These are phyloP conservation scores for Suillus cothurnatus DNA, from an alignment of 768 basidiomycete species.

Conservation along the genomic window DNA sequence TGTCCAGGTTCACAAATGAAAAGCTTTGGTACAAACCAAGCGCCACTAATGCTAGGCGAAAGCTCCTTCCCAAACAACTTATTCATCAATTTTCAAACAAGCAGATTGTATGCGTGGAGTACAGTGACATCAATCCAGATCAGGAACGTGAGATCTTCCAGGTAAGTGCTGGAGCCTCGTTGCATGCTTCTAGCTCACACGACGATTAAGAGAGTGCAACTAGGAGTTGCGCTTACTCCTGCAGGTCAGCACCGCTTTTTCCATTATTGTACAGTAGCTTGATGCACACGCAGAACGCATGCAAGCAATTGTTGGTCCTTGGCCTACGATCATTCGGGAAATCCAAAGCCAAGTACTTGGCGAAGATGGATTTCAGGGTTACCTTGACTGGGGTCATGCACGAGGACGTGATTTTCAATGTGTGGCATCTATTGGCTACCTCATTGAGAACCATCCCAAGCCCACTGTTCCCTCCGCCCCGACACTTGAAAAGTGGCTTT, in stretches of 20 bases:
- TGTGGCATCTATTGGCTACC: constrained; percentile 39
- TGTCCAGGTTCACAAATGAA: constrained; percentile 32
- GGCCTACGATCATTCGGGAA: constrained; percentile 44
- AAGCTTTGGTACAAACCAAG: constrained; percentile 41
- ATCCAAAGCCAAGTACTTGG: constrained; percentile 40
- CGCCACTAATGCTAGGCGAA: constrained; percentile 23
- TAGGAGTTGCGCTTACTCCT: constrained; percentile 51
- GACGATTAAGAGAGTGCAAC: constrained; percentile 46
- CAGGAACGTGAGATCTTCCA: constrained; percentile 72
- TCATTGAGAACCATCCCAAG: constrained; percentile 34
- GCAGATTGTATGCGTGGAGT: constrained; percentile 56
- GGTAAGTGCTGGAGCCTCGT: constrained; percentile 30
- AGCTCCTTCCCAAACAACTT: constrained; percentile 37
- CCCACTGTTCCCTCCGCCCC: constrained; percentile 26
- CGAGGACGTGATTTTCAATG: constrained; percentile 51
- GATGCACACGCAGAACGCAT: constrained; percentile 43
- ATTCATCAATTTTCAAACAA: constrained; percentile 43
- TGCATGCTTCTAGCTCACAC: background rate
- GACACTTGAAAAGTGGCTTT: constrained; percentile 41
- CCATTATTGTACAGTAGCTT: background rate
- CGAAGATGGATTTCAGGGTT: constrained; percentile 38
- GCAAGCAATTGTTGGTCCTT: constrained; percentile 49
- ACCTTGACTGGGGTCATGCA: constrained; percentile 44
- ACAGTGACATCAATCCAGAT: constrained; percentile 46
- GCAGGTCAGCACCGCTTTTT: constrained; percentile 38